phyloP scores from a whole-genome alignment of 228 moss, liverwort and hornwort species.

The Sphagnum fallax region DNA sequence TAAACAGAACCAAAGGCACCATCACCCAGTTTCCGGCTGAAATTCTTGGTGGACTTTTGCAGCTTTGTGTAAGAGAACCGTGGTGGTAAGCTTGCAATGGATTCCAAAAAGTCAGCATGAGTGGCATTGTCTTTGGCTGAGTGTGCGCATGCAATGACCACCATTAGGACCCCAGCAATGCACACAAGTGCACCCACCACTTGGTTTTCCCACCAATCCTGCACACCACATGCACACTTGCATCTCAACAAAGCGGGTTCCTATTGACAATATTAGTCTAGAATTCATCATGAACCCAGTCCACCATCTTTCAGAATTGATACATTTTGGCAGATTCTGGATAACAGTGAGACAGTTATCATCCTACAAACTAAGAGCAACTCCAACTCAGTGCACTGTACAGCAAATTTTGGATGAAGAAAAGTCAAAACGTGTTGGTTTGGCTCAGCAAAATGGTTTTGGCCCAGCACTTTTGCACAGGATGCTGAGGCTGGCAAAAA shows the following conservation, averaged over 20 bases:
- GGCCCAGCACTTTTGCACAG: too few species aligned
- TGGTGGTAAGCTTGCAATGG: conserved; percentile 69
- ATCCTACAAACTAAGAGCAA: too few species aligned
- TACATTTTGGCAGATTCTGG: not conserved
- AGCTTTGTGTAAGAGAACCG: conserved; percentile 68
- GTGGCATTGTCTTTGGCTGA: conserved; percentile 45
- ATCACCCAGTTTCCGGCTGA: conserved; percentile 60
- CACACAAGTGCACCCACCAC: conserved; percentile 19
- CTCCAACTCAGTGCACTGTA: too few species aligned
- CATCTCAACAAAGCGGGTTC: not conserved
- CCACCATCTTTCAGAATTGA: not conserved
- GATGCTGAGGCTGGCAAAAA: too few species aligned
- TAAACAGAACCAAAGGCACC: conserved; percentile 78
- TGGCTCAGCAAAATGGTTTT: too few species aligned
- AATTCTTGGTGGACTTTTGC: conserved; percentile 68
- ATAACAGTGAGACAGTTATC: not conserved
- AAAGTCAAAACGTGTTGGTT: too few species aligned
- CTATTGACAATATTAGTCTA: too few species aligned
- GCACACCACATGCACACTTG: conserved; percentile 2
- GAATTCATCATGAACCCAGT: too few species aligned
- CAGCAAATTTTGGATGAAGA: too few species aligned
- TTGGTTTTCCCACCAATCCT: conserved; percentile 32
- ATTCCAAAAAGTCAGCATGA: conserved; percentile 47
- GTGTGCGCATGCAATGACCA: conserved; percentile 42
- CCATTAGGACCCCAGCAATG: conserved; percentile 35